Base-by-base conservation (phyloP, 148 eudicot genomes). In the Persicaria maculosa region DNA sequence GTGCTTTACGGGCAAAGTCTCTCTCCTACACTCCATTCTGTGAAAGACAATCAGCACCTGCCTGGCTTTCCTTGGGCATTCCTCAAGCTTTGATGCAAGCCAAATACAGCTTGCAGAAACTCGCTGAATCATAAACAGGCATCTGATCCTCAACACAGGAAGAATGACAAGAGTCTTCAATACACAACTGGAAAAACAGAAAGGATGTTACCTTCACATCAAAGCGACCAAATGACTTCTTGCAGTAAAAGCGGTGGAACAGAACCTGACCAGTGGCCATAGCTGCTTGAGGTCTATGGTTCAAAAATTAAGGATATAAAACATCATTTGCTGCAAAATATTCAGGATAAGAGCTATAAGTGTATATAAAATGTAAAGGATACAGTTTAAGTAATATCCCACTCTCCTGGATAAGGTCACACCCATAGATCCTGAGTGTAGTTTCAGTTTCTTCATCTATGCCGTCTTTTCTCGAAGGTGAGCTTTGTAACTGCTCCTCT, bases 251-350 rank as follows among this genome's bases (percentile, higher is more conserved):
- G 9, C 98, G 92, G 77, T 94, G 98, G 46, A 94, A 90, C 46
- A 94, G 76, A 78, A 94, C 98, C 83, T 94, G 98, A 14, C 96
- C 96, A 55, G 97, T 92, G 0, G 98, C 98, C 98, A 94, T 94
- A 74, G 90, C 93, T 31, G 91, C 96, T 83, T 94, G 97, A 59
- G 97, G 96, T 83, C 97, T 91, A 82, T 36, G 72, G 15, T 71
- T 12, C 67, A 31, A 45, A 9, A 65, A 78, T 83, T 53, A 71
- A 62, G 20, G 50, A 74, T 40, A 47, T 10, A 72, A 40, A n/a
- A n/a, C 40, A 52, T 5, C 12, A 9, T 55, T 55, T 55, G 61
- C 61, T 55, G 61, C n/a, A 55, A n/a, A 55, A 1, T 20, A n/a
- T 55, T 55, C 61, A 55, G 19, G 5, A n/a, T 55, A 31, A 31